Evolutionary conservation across 768 basidiomycete species (phyloP).

Genomic region (Naganishia kalamii): DNA sequence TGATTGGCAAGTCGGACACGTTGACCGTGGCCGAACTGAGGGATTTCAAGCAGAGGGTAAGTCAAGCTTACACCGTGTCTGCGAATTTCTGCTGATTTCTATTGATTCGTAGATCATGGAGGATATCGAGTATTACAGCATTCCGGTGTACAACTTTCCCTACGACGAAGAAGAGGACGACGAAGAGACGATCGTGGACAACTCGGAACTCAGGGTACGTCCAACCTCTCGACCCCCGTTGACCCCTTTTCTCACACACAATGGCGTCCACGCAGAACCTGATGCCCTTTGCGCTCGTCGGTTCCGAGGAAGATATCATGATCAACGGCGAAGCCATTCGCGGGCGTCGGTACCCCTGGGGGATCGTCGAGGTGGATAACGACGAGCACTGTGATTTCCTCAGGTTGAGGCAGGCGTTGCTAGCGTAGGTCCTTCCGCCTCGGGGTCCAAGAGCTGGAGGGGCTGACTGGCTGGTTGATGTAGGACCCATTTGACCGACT

Average conservation of each 20-base stretch:
- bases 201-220: conserved; percentile 82
- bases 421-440: conserved; percentile 59
- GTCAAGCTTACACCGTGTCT: conserved; percentile 44
- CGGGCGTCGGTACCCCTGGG: conserved; percentile 96
- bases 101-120: conserved; percentile 75
- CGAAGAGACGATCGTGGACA: conserved; percentile 95
- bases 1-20: conserved; percentile 90
- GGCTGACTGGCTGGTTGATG: conserved; percentile 50
- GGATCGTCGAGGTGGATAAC: conserved; percentile 96
- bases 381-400: conserved; percentile 99
- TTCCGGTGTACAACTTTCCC: conserved; percentile 99
- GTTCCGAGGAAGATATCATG: conserved; percentile 93
- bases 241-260: background rate
- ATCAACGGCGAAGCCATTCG: conserved; percentile 78
- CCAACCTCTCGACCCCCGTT: background rate
- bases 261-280: conserved; percentile 69
- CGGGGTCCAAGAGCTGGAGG: conserved; percentile 4
- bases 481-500: conserved; percentile 78
- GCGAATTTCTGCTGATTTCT: background rate
- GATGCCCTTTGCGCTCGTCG: conserved; percentile 93
- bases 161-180: conserved; percentile 99
- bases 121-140: conserved; percentile 96
- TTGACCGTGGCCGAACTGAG: conserved; percentile 86
- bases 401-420: conserved; percentile 78
- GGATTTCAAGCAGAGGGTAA: conserved; percentile 87